Base-by-base conservation (phyloP, 805 yeast genomes). In the Ogataea allantospora region DNA sequence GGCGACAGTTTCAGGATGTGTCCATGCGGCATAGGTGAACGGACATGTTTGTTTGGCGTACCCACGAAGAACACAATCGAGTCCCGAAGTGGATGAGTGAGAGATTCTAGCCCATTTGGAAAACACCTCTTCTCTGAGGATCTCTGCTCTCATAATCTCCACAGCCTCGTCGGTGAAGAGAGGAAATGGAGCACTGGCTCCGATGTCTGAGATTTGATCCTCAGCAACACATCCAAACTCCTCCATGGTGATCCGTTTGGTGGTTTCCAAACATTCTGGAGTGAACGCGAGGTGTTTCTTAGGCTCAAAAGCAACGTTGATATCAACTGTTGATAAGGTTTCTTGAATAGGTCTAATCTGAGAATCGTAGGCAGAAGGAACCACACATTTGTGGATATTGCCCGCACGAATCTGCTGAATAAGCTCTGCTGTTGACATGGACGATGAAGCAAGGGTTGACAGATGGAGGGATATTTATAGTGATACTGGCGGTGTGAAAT, bases 91-190 rank as follows among this genome's bases (percentile, higher is more conserved):
- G 20, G 80, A 70, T 38, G 55, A 57, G 44, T 57, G 58, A 15
- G 65, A 60, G 33, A 55, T 48, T 41, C 80, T 61, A 18, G 73
- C 77, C 54, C 67, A 67, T 35, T 66, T 60, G 42, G 61, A 38
- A 41, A 75, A 71, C 6, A 65, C 56, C 32, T 75, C 76, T 43
- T 70, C 70, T 28, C 63, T 55, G 50, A 77, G 65, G 27, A 75
- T 53, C 52, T 78, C 83, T 44, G 70, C 69, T 57, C 73, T 71
- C 82, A 78, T 77, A 31, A 78, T 69, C 27, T 68, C 70, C 38
- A 75, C 62, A 2, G 83, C 82, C 48, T 77, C 82, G 20, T 74
- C 73, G 1, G 80, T 75, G 58, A 78, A 78, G 30, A 78, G 62
- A 4, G 80, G 80, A 56, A 78, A 78, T 1, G 83, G 80, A 38